Percentiles rank a stretch among this genome's conserved stretches.
Evolutionary conservation across 768 basidiomycete genomes (phyloP).

Genomic region (Nidularia sp.): DNA sequence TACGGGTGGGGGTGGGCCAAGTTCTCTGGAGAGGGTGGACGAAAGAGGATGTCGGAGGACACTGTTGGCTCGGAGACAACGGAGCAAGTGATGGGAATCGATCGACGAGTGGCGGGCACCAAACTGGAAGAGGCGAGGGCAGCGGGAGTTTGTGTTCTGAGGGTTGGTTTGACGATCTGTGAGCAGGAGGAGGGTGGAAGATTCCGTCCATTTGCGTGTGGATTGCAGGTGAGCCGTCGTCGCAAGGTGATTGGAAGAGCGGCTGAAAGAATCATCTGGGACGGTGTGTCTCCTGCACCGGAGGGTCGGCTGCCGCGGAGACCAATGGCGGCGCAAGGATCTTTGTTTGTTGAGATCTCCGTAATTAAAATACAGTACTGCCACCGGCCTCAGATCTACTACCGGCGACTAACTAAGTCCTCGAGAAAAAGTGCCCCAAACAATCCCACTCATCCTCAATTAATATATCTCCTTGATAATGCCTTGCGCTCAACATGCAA

Average conservation of each 20-base stretch:
- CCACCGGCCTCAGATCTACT: slow-evolving; percentile 27
- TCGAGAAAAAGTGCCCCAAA: slow-evolving; percentile 24
- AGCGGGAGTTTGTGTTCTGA: slow-evolving; percentile 8
- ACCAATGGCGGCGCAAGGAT: background rate
- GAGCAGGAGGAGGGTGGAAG: slow-evolving; percentile 7
- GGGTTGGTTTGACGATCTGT: background rate
- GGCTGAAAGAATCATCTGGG: background rate
- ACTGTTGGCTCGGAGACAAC: slow-evolving; percentile 1
- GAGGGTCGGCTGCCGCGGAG: too few species aligned
- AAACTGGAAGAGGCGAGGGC: slow-evolving; percentile 6
- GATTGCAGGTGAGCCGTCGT: background rate
- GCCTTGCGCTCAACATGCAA: slow-evolving; percentile 24
- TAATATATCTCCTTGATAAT: slow-evolving; percentile 14
- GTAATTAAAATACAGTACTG: slow-evolving; percentile 24
- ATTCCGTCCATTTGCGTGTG: slow-evolving; percentile 7
- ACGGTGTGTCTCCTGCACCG: too few species aligned
- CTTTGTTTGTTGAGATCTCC: slow-evolving; percentile 10
- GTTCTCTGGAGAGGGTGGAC: background rate
- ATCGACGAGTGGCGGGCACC: slow-evolving; percentile 1
- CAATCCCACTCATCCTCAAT: slow-evolving; percentile 11
- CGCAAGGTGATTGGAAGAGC: background rate
- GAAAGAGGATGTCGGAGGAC: background rate
- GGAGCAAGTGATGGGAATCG: slow-evolving; percentile 4
- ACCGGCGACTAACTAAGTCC: slow-evolving; percentile 30
- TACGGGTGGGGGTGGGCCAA: too few species aligned